Evolutionary conservation across 176 grass and related monocot genomes (phyloP), one percentile per base, ranked within the genome.

Genomic region (Avena sativa): DNA sequence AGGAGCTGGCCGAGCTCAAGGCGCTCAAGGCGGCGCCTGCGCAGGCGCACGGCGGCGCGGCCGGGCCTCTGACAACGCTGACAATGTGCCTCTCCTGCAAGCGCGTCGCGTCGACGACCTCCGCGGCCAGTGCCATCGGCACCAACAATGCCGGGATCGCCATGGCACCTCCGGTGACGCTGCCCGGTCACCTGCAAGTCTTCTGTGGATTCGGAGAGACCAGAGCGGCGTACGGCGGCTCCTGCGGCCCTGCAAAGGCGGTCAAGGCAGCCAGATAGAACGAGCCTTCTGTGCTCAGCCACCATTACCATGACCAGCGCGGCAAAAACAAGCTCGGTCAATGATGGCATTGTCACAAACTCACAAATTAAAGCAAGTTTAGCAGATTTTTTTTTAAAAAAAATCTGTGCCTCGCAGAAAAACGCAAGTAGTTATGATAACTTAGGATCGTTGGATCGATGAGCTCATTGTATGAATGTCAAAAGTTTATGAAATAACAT

Each of bases 1-100:
- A 98, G 84, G 95, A 98, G 78, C 91, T 95, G n/a, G 90, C 89
- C 6, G 95, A 98, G 73, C 91, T 98, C 60, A 77, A 93, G 89
- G 91, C 89, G 46, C 85, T 98, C 70, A 95, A 95, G 76, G 87
- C 89, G 21, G 74, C 47, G 13, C 44, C 88, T 13, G 26, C 11
- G 4, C 64, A 81, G 36, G 63, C 89, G 19, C 87, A 81, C 21
- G 78, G 77, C 16, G 79, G 59, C 49, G 69, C 85, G 30, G 58
- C 91, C 40, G 77, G 80, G 2, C 88, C 93, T 2, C 85, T 94
- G 19, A 95, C 95, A 55, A 93, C 95, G 6, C 93, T 98, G 43
- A 93, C 89, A 4, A 98, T 95, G 93, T 98, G 95, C 68, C 89
- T 92, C 2, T 98, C 91, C 47, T 98, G 95, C 86, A 66, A 91